These are phyloP conservation scores for Diaporthe citrichinensis DNA, from an alignment of 2,329 filamentous ascomycete genomes.

Conservation along the genomic window DNA sequence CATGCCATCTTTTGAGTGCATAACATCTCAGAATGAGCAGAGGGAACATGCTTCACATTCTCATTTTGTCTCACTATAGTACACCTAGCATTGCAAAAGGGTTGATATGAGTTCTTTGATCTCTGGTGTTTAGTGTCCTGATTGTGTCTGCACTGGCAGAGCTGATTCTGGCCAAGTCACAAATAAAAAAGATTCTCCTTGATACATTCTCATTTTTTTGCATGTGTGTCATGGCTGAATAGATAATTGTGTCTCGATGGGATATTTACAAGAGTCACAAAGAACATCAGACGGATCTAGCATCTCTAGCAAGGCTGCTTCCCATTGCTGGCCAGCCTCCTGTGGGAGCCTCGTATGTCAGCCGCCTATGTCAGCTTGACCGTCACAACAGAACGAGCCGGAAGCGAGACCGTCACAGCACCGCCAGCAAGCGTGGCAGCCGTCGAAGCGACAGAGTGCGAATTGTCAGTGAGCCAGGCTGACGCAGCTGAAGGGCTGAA, in stretches of 20 bases:
- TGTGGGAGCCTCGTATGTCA: background rate
- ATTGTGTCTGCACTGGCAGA: background rate
- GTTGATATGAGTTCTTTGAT: background rate
- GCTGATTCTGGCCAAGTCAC: background rate
- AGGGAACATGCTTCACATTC: background rate
- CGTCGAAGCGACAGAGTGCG: slow-evolving; percentile 45
- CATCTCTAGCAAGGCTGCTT: background rate
- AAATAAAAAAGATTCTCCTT: background rate
- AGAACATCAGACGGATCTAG: no score
- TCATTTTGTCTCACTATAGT: background rate
- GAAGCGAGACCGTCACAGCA: slow-evolving; percentile 45
- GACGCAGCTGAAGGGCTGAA: slow-evolving; percentile 47
- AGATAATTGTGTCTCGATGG: background rate
- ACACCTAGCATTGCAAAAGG: background rate
- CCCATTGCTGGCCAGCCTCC: background rate
- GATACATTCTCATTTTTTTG: background rate
- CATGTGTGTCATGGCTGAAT: background rate
- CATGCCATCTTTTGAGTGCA: background rate
- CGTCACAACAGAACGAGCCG: slow-evolving; percentile 45
- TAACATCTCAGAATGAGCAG: background rate
- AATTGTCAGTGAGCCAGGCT: slow-evolving; percentile 56
- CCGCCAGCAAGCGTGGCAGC: slow-evolving; percentile 41
- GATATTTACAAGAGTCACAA: background rate
- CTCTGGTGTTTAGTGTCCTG: no score
- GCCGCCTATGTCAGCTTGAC: slow-evolving; percentile 43